A percentile compares a stretch with the other conserved stretches of the same genome.
Evolutionary conservation across 148 eudicot species (phyloP).

Genomic region (Arctostaphylos glauca): DNA sequence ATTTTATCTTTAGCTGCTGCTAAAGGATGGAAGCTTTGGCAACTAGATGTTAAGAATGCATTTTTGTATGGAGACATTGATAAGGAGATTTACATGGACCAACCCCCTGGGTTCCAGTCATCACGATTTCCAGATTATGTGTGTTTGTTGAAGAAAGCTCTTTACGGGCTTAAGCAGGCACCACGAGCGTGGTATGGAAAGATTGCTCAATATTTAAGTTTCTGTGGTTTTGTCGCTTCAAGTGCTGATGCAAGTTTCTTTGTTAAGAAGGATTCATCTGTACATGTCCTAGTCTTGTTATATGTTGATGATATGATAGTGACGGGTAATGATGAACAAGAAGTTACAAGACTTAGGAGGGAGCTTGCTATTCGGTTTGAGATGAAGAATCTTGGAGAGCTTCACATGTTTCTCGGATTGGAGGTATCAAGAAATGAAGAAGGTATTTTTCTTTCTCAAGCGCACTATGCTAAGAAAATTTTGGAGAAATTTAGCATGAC

Average conservation of each 20-base stretch:
- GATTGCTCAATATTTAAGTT: background rate
- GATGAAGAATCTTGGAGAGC: background rate
- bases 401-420: too few relatives aligned
- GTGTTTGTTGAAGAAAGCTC: constrained; percentile 16
- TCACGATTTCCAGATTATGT: constrained; percentile 9
- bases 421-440: background rate
- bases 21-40: constrained; percentile 5
- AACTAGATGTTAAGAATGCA: constrained; percentile 15
- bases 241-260: background rate
- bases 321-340: background rate
- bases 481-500: background rate
- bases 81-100: constrained; percentile 7
- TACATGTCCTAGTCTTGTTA: background rate
- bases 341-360: background rate
- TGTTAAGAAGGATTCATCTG: background rate
- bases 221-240: background rate
- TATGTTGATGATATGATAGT: constrained; percentile 2
- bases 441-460: background rate
- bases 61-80: constrained; percentile 11
- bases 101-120: background rate
- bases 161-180: constrained; percentile 18
- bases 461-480: background rate
- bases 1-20: constrained; percentile 16
- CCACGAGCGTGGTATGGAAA: constrained; percentile 15
- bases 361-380: background rate